Evolutionary conservation across 306 rosid species (phyloP), one percentile per base, ranked within the genome.

Genomic region (Cucurbita moschata): DNA sequence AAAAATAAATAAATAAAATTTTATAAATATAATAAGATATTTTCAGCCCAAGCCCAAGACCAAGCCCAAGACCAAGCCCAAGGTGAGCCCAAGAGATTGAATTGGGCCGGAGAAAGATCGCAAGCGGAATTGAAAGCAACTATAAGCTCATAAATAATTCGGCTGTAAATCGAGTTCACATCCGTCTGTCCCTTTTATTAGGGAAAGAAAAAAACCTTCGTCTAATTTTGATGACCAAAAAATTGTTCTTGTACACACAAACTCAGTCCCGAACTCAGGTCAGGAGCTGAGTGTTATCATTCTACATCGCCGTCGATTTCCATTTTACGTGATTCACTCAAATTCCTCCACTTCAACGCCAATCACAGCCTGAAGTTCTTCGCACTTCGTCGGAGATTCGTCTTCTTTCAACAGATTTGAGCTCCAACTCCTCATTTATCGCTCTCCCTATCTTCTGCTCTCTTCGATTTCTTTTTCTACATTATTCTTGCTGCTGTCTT

Each of bases 211-310:
- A 10, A 67, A 47, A 4, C 3, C 3, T n/a, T 14, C n/a, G 16
- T 14, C 5, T 40, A 64, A 39, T 40, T 16, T 68, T 26, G 57
- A 35, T 15, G 43, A 68, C 73, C 73, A 47, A 35, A 70, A 70
- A 49, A 50, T 51, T 70, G 74, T 70, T 70, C 74, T 70, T 70
- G 59, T 30, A 51, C 60, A 8, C 74, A 51, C 60, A 70, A 70
- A 50, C 74, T 70, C 74, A 70, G 74, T 70, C 46, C 59, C 74
- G 30, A 50, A 70, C 73, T 49, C 73, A 68, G 73, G 73, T 68
- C 57, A 68, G 73, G 39, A 47, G 73, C 49, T 26, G 57, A 68
- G 73, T 68, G 73, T 68, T 68, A 42, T 47, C 38, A 16, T 51
- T 51, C n/a, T 35, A 26, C 42, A 15, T 70, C 74, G 74, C 74